Evolutionary conservation across 495 filamentous ascomycete genomes (phyloP), one percentile per base, ranked within the genome.

Genomic region (Xylaria castorea): DNA sequence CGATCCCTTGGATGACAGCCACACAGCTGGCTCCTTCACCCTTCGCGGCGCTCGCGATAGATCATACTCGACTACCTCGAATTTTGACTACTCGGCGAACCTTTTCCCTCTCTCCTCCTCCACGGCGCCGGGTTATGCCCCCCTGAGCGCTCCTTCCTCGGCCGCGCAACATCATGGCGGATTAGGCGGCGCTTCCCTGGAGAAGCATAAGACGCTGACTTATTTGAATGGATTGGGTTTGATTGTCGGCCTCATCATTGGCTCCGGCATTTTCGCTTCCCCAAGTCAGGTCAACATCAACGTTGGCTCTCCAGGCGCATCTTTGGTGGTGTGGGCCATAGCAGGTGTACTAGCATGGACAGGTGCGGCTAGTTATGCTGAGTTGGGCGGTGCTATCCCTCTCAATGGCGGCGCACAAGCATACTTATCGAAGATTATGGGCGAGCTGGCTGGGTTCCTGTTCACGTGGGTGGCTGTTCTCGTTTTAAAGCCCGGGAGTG

Each of bases 391-490:
- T 20, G 95, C 96, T 0, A 98, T 99, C 60, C 96, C 96, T 8
- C 82, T 99, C 36, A 99, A 98, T 82, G 96, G 96, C 20, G 97
- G 96, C 6, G 88, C 95, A 55, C 96, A 98, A 80, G 90, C 95
- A 1, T 99, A 99, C 77, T 85, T 99, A 18, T 89, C 92, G 50
- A 97, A 98, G 82, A 98, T 97, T 72, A 97, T 97, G 81, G 96
- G 95, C 25, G 97, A 98, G 81, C 81, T 96, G 71, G 87, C 90
- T 8, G 95, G 95, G 1, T 99, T 99, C 75, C 84, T 98, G 27
- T 99, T 97, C 81, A 95, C 93, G 12, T 99, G 96, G 96, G 94
- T 93, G 63, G 94, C 97, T 0, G 94, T 98, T 0, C 89, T 95
- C 38, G 96, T 99, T 14, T 83, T 98, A 32, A 98, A 97, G 81